Evolutionary conservation across 176 grass and related monocot species (phyloP).

Genomic region (Poa annua): DNA sequence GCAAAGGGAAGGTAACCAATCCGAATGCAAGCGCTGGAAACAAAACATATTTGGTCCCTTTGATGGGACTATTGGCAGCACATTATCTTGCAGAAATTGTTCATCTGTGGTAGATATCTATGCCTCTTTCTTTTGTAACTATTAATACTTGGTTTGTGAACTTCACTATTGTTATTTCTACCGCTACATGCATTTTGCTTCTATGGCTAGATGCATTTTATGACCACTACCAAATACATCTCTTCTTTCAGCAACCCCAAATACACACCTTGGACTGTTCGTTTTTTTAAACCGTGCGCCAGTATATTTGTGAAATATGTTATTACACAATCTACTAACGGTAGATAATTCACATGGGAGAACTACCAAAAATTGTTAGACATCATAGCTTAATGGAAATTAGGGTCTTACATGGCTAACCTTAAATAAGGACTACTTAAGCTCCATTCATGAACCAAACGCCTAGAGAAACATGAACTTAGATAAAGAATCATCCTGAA

Average conservation of each 20-base stretch:
- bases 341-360: conserved; percentile 6
- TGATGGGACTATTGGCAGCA: conserved; percentile 87
- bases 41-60: conserved; percentile 83
- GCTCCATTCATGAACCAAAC: neutral
- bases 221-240: conserved; percentile 24
- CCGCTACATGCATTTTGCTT: conserved; percentile 18
- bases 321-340: conserved; percentile 30
- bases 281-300: neutral
- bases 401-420: neutral
- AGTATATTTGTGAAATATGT: conserved; percentile 14
- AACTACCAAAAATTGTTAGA: neutral
- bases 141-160: conserved; percentile 34
- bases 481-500: conserved; percentile 14
- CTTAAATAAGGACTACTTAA: neutral
- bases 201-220: conserved; percentile 13
- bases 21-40: conserved; percentile 75
- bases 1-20: conserved; percentile 62
- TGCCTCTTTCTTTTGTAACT: conserved; percentile 38
- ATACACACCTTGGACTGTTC: neutral
- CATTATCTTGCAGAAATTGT: conserved; percentile 88
- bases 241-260: neutral
- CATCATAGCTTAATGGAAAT: conserved; percentile 7
- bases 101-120: conserved; percentile 78
- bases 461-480: conserved; percentile 3
- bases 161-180: conserved; percentile 7